A percentile compares a stretch with the other conserved stretches of the same genome.
Evolutionary conservation across 306 rosid species (phyloP).

Genomic region (Astragalus glycyphyllos): DNA sequence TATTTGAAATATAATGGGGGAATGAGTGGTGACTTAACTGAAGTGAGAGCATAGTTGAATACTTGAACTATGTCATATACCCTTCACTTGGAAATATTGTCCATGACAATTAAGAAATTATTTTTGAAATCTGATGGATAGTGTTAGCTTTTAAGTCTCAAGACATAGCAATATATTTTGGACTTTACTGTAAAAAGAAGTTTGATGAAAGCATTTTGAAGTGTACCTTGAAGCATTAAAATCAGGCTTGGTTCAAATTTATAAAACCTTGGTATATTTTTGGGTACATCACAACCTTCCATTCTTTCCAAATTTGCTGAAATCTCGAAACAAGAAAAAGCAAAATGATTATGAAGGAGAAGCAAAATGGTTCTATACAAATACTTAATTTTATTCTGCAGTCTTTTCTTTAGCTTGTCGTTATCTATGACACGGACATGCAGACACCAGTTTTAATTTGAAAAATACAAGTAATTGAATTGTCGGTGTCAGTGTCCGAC

Average conservation of each 20-base stretch:
- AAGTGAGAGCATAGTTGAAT: slow-evolving; percentile 32
- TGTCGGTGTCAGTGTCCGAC: too few relatives aligned
- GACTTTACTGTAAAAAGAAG: slow-evolving; percentile 1
- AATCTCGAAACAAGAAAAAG: slow-evolving; percentile 5
- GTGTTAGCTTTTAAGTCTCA: neutral
- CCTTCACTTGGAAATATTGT: slow-evolving; percentile 9
- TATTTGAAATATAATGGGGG: slow-evolving; percentile 27
- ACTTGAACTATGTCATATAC: slow-evolving; percentile 4
- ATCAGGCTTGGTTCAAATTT: neutral
- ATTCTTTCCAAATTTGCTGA: neutral
- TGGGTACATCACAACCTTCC: neutral
- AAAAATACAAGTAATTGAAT: too few relatives aligned
- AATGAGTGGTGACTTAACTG: slow-evolving; percentile 16
- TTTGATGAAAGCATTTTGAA: slow-evolving; percentile 15
- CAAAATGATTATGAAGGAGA: slow-evolving; percentile 17
- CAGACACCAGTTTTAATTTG: too few relatives aligned
- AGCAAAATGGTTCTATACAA: neutral
- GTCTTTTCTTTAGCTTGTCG: neutral
- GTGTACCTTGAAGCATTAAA: slow-evolving; percentile 12
- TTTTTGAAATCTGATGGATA: slow-evolving; percentile 19
- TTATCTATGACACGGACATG: too few relatives aligned
- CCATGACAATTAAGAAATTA: slow-evolving; percentile 4
- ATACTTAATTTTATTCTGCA: neutral
- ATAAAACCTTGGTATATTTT: neutral
- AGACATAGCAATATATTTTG: slow-evolving; percentile 16